Percentiles rank a stretch among this genome's conserved stretches.
Evolutionary conservation across 2,329 filamentous ascomycete species (phyloP).

Genomic region (Plectosphaerella sp.): DNA sequence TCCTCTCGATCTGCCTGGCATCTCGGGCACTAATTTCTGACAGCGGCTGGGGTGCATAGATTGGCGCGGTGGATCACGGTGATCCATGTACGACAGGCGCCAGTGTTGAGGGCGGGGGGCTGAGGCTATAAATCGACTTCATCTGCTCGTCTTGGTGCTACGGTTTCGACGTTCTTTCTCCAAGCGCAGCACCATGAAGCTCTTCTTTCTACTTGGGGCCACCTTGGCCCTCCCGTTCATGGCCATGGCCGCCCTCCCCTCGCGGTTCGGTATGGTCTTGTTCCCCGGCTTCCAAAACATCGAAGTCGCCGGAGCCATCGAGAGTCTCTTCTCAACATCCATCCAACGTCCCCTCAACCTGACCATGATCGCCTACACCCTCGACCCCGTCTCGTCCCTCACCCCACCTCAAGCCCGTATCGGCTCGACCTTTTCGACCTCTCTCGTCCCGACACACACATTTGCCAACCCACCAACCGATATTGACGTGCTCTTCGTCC

Average conservation of each 20-base stretch:
- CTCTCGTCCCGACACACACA: constrained; percentile 27
- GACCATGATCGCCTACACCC: constrained; percentile 10
- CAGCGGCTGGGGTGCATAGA: too few relatives aligned
- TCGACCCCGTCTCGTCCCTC: constrained; percentile 20
- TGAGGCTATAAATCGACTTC: too few relatives aligned
- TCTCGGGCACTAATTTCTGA: too few relatives aligned
- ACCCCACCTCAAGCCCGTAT: constrained; percentile 1
- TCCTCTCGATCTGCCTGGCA: too few relatives aligned
- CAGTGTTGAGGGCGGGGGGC: too few relatives aligned
- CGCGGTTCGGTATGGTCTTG: constrained; percentile 23
- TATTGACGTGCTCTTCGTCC: constrained; percentile 51
- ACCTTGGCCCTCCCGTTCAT: too few relatives aligned
- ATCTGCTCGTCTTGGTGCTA: too few relatives aligned
- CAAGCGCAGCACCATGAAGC: too few relatives aligned
- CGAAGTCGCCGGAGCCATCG: constrained; percentile 31
- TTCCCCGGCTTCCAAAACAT: constrained; percentile 31
- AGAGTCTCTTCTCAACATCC: constrained; percentile 23
- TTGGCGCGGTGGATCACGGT: too few relatives aligned
- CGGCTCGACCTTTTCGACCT: constrained; percentile 8
- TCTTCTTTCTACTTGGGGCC: too few relatives aligned
- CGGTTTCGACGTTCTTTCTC: too few relatives aligned
- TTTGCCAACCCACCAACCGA: constrained; percentile 37
- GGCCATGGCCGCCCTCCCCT: not conserved
- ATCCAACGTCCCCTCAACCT: constrained; percentile 8
- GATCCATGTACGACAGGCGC: too few relatives aligned